Percentiles rank a stretch among this genome's conserved stretches.
Conservation (phyloP, 768 basidiomycete genomes). For the Kwoniella europaea region DNA sequence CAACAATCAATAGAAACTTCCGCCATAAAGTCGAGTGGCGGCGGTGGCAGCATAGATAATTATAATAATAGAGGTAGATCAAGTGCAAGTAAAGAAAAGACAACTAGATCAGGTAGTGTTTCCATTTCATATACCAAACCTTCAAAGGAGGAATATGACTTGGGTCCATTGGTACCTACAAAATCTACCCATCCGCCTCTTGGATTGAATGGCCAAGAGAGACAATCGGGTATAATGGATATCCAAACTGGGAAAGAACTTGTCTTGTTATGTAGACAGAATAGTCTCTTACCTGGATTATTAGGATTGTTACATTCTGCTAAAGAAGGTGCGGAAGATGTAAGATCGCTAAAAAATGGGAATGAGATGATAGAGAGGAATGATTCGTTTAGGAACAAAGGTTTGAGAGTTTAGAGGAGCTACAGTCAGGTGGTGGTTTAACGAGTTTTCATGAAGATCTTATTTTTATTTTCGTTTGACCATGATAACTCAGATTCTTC, state of each 20-base stretch:
- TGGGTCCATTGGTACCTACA: slow-evolving; percentile 22
- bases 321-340: slow-evolving; percentile 11
- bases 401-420: slow-evolving; percentile 11
- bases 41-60: no score
- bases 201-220: not conserved
- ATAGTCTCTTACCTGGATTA: slow-evolving; percentile 79
- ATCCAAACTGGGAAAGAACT: slow-evolving; percentile 79
- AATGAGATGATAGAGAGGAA: slow-evolving; percentile 9
- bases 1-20: not conserved
- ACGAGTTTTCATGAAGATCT: no score
- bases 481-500: not conserved
- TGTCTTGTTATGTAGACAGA: slow-evolving; percentile 82
- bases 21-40: not conserved
- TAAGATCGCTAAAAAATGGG: not conserved
- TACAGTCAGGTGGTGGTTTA: not conserved
- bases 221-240: slow-evolving; percentile 74
- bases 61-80: slow-evolving; percentile 26
- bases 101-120: slow-evolving; percentile 27
- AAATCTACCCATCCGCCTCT: slow-evolving; percentile 1
- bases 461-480: no score
- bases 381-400: slow-evolving; percentile 17
- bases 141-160: slow-evolving; percentile 14
- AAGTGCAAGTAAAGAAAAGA: slow-evolving; percentile 33
- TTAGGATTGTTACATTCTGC: slow-evolving; percentile 62
- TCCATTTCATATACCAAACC: slow-evolving; percentile 51